phyloP scores from a whole-genome alignment of 2,329 filamentous ascomycete genomes.

The Xylariomycetidae sp. region DNA sequence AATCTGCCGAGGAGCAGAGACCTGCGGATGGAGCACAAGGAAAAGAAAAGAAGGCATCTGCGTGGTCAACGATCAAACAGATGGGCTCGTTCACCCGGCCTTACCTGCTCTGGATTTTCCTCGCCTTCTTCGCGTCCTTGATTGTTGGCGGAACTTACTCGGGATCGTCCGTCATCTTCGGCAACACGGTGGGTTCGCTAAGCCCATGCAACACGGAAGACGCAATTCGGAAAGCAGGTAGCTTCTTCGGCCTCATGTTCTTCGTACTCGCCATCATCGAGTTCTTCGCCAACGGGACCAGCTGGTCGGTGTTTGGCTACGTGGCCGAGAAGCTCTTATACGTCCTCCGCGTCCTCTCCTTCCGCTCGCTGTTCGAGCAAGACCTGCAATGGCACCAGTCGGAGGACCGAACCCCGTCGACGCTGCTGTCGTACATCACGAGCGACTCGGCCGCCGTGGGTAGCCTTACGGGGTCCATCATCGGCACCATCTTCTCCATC shows the following conservation, averaged over 20 bases:
- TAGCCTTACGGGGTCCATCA: conserved; percentile 63
- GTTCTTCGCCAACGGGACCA: conserved; percentile 55
- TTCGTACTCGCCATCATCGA: conserved; percentile 50
- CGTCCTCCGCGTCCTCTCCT: conserved; percentile 55
- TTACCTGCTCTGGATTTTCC: conserved; percentile 31
- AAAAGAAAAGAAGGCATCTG: conserved; percentile 15
- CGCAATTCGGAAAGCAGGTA: conserved; percentile 29
- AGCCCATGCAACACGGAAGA: conserved; percentile 40
- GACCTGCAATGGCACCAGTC: conserved; percentile 68
- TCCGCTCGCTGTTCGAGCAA: conserved; percentile 60
- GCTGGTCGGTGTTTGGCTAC: conserved; percentile 45
- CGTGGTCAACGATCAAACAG: conserved; percentile 33
- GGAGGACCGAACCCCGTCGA: conserved; percentile 52
- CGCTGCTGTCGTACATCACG: conserved; percentile 62
- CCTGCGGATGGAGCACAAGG: conserved; percentile 8
- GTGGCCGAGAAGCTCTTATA: conserved; percentile 61
- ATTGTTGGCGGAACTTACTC: conserved; percentile 51
- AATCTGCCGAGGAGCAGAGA: conserved; percentile 4
- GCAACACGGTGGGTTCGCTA: conserved; percentile 42
- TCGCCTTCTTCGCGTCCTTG: conserved; percentile 37
- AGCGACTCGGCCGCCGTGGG: conserved; percentile 62
- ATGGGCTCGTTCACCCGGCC: conserved; percentile 33
- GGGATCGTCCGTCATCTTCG: conserved; percentile 50
- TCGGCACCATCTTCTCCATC: conserved; percentile 64
- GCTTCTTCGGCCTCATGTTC: conserved; percentile 34